Evolutionary conservation across 495 filamentous ascomycete species (phyloP).

Genomic region (Chaetomium fimeti): DNA sequence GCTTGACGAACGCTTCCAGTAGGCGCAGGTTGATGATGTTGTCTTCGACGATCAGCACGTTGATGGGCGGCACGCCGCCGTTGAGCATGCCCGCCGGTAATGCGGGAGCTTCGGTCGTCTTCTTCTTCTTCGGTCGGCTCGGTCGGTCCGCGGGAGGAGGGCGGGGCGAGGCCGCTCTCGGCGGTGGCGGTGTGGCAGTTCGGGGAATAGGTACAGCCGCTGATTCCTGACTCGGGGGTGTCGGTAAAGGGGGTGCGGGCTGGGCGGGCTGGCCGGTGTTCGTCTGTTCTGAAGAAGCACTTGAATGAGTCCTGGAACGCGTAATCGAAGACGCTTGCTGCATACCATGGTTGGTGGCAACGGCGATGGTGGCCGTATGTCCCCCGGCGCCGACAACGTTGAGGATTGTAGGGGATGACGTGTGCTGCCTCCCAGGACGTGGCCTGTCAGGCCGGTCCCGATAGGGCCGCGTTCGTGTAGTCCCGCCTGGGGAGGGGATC

Average conservation of each 20-base stretch:
- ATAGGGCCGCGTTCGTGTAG: constrained; percentile 48
- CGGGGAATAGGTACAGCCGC: constrained; percentile 17
- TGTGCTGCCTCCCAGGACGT: constrained; percentile 65
- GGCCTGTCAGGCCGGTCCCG: constrained; percentile 52
- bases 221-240: constrained; percentile 52
- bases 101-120: constrained; percentile 48
- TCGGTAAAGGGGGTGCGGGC: constrained; percentile 55
- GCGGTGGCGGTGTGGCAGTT: constrained; percentile 58
- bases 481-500: constrained; percentile 80
- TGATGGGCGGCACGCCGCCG: constrained; percentile 89
- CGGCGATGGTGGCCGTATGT: constrained; percentile 26
- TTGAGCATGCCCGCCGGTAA: constrained; percentile 69
- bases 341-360: constrained; percentile 33
- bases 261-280: constrained; percentile 35
- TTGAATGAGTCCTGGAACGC: constrained; percentile 53
- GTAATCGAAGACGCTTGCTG: constrained; percentile 36
- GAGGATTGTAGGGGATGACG: constrained; percentile 74
- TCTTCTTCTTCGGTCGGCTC: constrained; percentile 55
- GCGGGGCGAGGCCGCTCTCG: constrained; percentile 60
- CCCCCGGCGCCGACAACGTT: constrained; percentile 34
- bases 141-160: constrained; percentile 38
- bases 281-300: constrained; percentile 49
- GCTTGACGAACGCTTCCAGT: constrained; percentile 92
- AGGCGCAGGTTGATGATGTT: constrained; percentile 95
- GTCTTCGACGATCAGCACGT: constrained; percentile 96